A percentile compares a stretch with the other conserved stretches of the same genome.
Conservation (phyloP, 345 rosid species). For the Eucalyptus sp. region DNA sequence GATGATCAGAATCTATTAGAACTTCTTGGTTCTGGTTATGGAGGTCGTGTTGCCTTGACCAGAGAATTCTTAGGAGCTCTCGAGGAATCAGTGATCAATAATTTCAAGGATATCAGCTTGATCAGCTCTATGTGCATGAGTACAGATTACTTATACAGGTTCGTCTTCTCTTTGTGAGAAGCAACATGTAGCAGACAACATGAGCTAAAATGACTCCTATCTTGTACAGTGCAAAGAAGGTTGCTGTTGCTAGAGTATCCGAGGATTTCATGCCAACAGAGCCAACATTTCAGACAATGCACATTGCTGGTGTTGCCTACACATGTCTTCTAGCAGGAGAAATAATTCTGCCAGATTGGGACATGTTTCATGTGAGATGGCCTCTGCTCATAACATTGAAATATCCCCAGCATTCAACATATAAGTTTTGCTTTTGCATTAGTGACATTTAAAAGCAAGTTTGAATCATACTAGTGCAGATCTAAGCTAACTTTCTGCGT, state of each 20-base stretch:
- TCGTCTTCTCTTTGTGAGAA: not conserved
- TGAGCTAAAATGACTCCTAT: not conserved
- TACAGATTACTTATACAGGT: slow-evolving; percentile 47
- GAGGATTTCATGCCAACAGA: slow-evolving; percentile 67
- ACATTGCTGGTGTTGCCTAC: slow-evolving; percentile 49
- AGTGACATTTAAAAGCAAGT: not conserved
- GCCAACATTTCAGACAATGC: slow-evolving; percentile 42
- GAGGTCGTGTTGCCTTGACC: slow-evolving; percentile 48
- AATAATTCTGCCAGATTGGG: slow-evolving; percentile 49
- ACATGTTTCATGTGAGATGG: slow-evolving; percentile 2
- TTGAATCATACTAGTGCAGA: not conserved
- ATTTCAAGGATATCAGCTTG: slow-evolving; percentile 40
- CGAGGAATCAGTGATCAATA: slow-evolving; percentile 32
- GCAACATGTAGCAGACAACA: not conserved
- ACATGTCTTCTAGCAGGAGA: slow-evolving; percentile 54
- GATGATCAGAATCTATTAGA: slow-evolving; percentile 43
- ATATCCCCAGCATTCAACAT: not conserved
- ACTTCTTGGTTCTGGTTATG: slow-evolving; percentile 40
- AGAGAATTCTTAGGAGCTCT: slow-evolving; percentile 44
- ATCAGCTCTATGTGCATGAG: slow-evolving; percentile 57
- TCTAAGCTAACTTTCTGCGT: not conserved
- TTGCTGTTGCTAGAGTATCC: slow-evolving; percentile 48
- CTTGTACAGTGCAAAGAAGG: slow-evolving; percentile 23
- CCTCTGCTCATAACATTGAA: not conserved
- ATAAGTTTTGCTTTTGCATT: not conserved